Evolutionary conservation across 495 filamentous ascomycete species (phyloP), one percentile per base, ranked within the genome.

Genomic region (Choiromyces venosus): DNA sequence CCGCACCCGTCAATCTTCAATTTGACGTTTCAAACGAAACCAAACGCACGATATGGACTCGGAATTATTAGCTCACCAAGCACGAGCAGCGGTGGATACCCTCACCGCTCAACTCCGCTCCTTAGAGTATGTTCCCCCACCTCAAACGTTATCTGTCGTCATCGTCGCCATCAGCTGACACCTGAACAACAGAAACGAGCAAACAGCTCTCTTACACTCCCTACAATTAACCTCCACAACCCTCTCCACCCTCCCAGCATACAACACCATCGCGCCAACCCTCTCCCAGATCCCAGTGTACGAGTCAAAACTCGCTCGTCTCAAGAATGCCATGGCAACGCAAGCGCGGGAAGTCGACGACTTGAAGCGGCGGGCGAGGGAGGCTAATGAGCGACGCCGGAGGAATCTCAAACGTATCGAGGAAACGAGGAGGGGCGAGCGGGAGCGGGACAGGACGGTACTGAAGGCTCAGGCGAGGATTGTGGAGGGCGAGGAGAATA

Each of bases 381-480:
- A 81, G n/a, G 79, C 73, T 16, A 67, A 67, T 7, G 74, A 65
- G 25, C 76, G 73, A 25, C 61, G 79, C 19, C 71, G 76, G 38
- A 44, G 44, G n/a, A 73, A 79, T 44, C 37, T 76, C 37, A 66
- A 37, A 19, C 71, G 67, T 71, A 69, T 79, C 16, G 67, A 78
- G 64, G 79, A 81, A 64, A 66, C 46, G 65, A 69, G 79, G 37
- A 68, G 73, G 64, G 72, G 66, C 1, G 79, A 81, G 73, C 61
- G 76, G 29, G 79, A 81, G 71, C 72, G 70, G 39, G 79, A 81
- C 37, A 73, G 76, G 25, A 79, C 75, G 25, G 76, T 81, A 16
- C 18, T 81, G 67, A 73, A 74, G 67, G 79, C 79, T 66, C 65
- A 44, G 67, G 73, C 66, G 0, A 65, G 69, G 35, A 37, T 66